Base-by-base conservation (phyloP, 2,329 filamentous ascomycete species). In the Pseudogymnoascus sp. region DNA sequence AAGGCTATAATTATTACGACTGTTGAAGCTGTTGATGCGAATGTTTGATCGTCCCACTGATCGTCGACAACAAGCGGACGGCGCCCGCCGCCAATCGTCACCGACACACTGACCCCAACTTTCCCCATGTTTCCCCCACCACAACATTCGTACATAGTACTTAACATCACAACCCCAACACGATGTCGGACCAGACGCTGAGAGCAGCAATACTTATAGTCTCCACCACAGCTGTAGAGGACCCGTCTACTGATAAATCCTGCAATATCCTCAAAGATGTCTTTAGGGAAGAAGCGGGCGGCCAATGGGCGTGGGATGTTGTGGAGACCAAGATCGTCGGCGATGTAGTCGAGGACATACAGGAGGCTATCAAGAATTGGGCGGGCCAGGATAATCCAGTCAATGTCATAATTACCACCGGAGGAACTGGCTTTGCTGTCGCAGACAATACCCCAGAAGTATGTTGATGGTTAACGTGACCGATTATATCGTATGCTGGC, bases 361-460 rank as follows among this genome's bases (percentile, higher is more conserved):
- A 96, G 72, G 80, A 80, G 14, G 81, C 86, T 61, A 82, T 99
- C 61, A 84, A 79, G 65, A 72, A 78, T 10, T 97, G 91, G 90
- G 80, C 89, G 0, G 92, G 96, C 74, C 76, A 81, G 10, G 75
- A 82, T 4, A 81, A 81, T 59, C 74, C 80, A 3, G 74, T 87
- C 60, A 93, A 96, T 75, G 76, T 97, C 64, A 84, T 99, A 65
- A 75, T 97, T 56, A 93, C 92, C 0, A 96, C 91, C 6, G 95
- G 95, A 21, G 95, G 95, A 1, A 99, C 95, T 1, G 95, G 95
- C 0, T 99, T 99, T 75, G 89, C 95, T 6, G 80, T 86, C 10
- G 84, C 88, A 63, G 95, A 99, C 77, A 80, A 83, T 44, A 99
- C 95, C 0, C 95, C 95, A 2, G 95, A 97, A 82, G 91, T 93